Evolutionary conservation across 768 basidiomycete genomes (phyloP), one percentile per base, ranked within the genome.

Genomic region (Tremella fuciformis): DNA sequence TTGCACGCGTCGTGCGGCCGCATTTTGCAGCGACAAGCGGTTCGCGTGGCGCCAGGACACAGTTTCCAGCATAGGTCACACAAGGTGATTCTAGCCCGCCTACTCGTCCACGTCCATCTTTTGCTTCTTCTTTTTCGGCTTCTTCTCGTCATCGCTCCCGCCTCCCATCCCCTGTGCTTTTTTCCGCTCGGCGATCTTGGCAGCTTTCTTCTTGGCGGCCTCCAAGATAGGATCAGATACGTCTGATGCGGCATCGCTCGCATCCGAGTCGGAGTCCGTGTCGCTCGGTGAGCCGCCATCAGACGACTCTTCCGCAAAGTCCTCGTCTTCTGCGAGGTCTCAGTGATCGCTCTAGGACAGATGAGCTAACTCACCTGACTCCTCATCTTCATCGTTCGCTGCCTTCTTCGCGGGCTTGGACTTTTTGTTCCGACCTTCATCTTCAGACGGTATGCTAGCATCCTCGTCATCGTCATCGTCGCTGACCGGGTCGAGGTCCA

Each of bases 221-320:
- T 76, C 70, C 58, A 71, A 64, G 62, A 69, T 65, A 8, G 67
- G 70, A 66, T 71, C 69, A 47, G 57, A 63, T 1, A 64, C 73
- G 40, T 70, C 75, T 11, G 65, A 69, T 11, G 71, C 77, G 4
- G 64, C 67, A 37, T 65, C 76, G 13, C 73, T 76, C 9, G 67
- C 67, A 56, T 85, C 82, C 0, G 85, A 88, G 22, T 85, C 88
- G 4, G 77, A 83, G 37, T 81, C 84, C 0, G 84, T 84, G 51
- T 88, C 89, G 37, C 84, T 86, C 0, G 93, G 89, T 3, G 93
- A 96, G n/a, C 93, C 92, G 46, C 80, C 81, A 69, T 96, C 92
- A 0, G 88, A 88, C 1, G 80, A 86, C 7, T 88, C 90, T 8
- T 86, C 91, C 60, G 86, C 78, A 83, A 98, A 98, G 78, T 96